Evolutionary conservation across 75 land plant species (phyloP), one percentile per base, ranked within the genome.

Genomic region (Azolla pinnata): DNA sequence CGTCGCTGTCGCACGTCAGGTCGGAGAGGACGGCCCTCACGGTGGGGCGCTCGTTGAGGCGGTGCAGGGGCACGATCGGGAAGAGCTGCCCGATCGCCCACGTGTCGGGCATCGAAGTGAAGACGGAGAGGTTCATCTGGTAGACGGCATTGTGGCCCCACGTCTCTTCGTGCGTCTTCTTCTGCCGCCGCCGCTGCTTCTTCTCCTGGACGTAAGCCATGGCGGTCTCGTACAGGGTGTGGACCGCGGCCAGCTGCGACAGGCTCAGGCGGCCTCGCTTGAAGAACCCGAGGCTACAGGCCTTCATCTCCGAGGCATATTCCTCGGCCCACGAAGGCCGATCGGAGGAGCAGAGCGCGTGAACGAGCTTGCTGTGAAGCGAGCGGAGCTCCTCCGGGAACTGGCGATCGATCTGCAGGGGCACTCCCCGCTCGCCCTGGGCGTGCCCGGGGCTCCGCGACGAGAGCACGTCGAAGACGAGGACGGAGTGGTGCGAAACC

Each of bases 1-100:
- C 97, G 56, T 91, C 97, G 63, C 97, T 91, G 72, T 91, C 97
- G 56, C 97, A 91, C 0, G 97, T 87, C 10, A 91, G 74, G 61
- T 91, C 97, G 0, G 93, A 85, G 1, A 91, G 70, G 31, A 79
- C 53, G 23, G 83, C 93, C 19, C 64, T 60, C 29, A 69, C 73
- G 0, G 57, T 62, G 1, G 97, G 97, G 67, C 62, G 63, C 64
- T 91, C 75, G 29, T 73, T 73, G 9, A 84, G 79, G 2, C 83
- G 75, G 45, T 91, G 97, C 47, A 91, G 79, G 0, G 97, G 97
- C 45, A 91, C 61, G 3, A 91, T 76, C 0, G 97, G 97, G 54
- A 91, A 91, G 18, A 87, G 62, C 81, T 46, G 49, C 14, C 49
- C 49, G 21, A 46, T 46, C 2, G 49, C 49, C 49, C 49, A 46